Base-by-base conservation (phyloP, 805 yeast species). In the Candida xiaguanensis region DNA sequence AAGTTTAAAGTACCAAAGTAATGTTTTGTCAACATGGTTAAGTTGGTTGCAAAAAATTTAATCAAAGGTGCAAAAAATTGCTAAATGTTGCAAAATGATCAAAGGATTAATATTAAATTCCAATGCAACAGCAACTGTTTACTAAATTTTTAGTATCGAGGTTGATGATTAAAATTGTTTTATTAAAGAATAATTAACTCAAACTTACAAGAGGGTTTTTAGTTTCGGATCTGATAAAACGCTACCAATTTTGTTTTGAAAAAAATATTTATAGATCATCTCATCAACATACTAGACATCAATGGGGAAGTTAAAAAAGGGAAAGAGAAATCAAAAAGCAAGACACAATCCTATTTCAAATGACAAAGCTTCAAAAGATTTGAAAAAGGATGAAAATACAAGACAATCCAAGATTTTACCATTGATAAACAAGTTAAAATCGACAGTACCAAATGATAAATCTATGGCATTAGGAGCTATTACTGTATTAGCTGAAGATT, bases 291-390 rank as follows among this genome's bases (percentile, higher is more conserved):
- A 16, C 4, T 9, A 3, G 18, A 5, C 8, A 14, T 46, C 25
- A 16, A 85, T 85, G 95, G 95, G 85, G 34, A 85, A 84, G 61
- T 72, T 85, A 29, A 85, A 82, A 71, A 82, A 77, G 57, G 77
- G 77, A 32, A 66, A 64, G 50, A 67, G 58, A 50, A 64, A 55
- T 41, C 59, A 59, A 39, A 54, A 52, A 33, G 58, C 64, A 11
- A 56, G 72, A 46, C 51, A 49, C 23, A 62, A 67, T 35, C 74
- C 74, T 3, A 41, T 67, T 5, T 58, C 56, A 13, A 16, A 28
- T 12, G 25, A 37, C 3, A 17, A 40, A 5, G 39, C 43, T 4
- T 36, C 41, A 8, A 43, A 49, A 5, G 57, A 54, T 26, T 49
- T 47, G 5, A 43, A 47, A 13, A 72, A 72, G 43, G 82, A 77